Evolutionary conservation across 2,329 filamentous ascomycete species (phyloP), one percentile per base, ranked within the genome.

Genomic region (Podosphaera fusca): DNA sequence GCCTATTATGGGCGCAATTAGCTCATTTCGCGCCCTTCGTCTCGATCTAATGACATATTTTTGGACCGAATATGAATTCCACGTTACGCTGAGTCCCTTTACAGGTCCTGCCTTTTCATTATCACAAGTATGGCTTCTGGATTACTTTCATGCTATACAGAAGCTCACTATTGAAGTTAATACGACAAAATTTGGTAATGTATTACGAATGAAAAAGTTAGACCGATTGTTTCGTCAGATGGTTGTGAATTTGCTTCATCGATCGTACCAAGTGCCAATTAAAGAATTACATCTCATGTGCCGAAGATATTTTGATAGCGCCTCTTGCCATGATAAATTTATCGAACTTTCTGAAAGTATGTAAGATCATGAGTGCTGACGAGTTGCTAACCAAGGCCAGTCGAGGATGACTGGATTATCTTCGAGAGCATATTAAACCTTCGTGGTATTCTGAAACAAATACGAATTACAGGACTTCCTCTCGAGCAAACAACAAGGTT

Each of bases 31-130:
- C 9, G 49, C 52, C 0, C 56, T 67, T 38, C 62, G 66, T 1
- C 29, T 61, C 14, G 66, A 67, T n/a, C 29, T 66, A 31, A 56
- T 67, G 62, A 60, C 58, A n/a, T 67, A 63, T 38, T 67, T 67
- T 56, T 67, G 64, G 63, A 63, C 63, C 4, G 53, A 64, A 38
- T 65, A 64, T 55, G 57, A 61, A 7, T 68, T 68, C 47, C 66
- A 68, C 53, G 59, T 67, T 54, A 67, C 67, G 0, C 49, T 66
- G 0, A 63, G 52, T 36, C 56, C 59, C 33, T 64, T 66, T 47
- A 63, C 58, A 36, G 61, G 61, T 1, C 61, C 63, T 7, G 38
- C 50, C 2, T 59, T 64, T 29, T 65, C 63, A 2, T 59, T 67
- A 10, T 62, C 65, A 2, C 56, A 63, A 38, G 36, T 63, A 21